Percentiles rank a stretch among this genome's conserved stretches.
Conservation (phyloP, 2,329 filamentous ascomycete species). For the Pseudovirgaria hyperparasitica region DNA sequence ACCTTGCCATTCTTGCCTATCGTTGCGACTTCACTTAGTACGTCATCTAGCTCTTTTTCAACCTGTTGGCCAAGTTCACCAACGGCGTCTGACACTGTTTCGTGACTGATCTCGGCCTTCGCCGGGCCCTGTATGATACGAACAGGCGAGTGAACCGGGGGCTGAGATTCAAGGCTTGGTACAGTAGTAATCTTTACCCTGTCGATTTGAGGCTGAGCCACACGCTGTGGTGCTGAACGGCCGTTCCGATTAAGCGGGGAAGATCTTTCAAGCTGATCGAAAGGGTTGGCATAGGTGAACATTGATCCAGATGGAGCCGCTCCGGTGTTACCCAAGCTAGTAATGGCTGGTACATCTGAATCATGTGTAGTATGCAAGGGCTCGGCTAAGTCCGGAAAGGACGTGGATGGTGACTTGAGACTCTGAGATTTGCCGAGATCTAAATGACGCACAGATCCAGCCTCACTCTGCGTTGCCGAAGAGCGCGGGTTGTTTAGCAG, state of each 20-base stretch:
- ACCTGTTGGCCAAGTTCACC: constrained; percentile 50
- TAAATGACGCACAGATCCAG: no score
- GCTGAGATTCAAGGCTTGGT: no score
- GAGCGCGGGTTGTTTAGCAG: constrained; percentile 64
- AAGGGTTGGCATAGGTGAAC: constrained; percentile 62
- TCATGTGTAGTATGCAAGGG: constrained; percentile 32
- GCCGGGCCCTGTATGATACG: no score
- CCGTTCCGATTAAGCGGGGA: constrained; percentile 52
- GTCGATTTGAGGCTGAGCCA: constrained; percentile 33
- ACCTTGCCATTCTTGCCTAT: constrained; percentile 29
- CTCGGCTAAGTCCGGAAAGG: constrained; percentile 31
- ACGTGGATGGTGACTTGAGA: constrained; percentile 28
- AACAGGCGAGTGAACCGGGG: no score
- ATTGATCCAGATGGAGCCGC: constrained; percentile 30
- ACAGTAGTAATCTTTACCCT: no score
- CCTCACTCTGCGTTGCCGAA: constrained; percentile 17
- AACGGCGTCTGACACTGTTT: constrained; percentile 60
- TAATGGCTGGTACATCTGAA: constrained; percentile 23
- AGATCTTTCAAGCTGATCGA: constrained; percentile 54
- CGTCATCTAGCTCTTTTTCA: constrained; percentile 50
- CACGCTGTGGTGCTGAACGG: no score
- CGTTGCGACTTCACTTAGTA: constrained; percentile 38
- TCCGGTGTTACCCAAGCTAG: constrained; percentile 28
- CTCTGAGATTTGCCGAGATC: no score
- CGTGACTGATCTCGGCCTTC: constrained; percentile 23